Conservation (phyloP, 148 eudicot species). For the Mesembryanthemum crystallinum region DNA sequence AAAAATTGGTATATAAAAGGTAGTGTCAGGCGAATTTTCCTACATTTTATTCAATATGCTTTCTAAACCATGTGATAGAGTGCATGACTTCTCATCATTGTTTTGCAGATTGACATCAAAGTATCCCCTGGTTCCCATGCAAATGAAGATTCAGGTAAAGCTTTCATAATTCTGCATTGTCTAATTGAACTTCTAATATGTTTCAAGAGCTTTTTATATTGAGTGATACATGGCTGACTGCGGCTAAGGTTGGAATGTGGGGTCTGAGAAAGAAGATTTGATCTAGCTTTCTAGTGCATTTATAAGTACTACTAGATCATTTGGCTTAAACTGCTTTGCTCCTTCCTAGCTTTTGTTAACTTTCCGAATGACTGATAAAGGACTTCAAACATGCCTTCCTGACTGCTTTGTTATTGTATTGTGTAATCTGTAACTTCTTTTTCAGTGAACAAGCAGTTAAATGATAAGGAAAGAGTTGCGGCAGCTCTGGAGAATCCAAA, state of each 20-base stretch:
- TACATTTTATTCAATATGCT: not conserved
- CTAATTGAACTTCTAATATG: too few species aligned
- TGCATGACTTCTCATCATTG: not conserved
- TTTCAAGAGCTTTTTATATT: too few species aligned
- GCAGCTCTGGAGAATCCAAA: conserved; percentile 84
- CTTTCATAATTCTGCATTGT: not conserved
- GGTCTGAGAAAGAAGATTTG: too few species aligned
- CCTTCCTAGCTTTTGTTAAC: not conserved
- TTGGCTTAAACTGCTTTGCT: not conserved
- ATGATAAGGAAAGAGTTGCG: conserved; percentile 89
- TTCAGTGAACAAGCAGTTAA: conserved; percentile 89
- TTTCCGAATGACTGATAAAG: not conserved
- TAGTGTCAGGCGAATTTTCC: too few species aligned
- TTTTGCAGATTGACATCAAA: conserved; percentile 76
- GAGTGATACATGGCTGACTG: too few species aligned
- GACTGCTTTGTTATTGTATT: not conserved
- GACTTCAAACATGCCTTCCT: not conserved
- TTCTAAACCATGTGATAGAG: not conserved
- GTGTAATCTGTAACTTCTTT: conserved; percentile 6
- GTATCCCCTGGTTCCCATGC: conserved; percentile 96
- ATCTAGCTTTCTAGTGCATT: too few species aligned
- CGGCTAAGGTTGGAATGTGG: too few species aligned
- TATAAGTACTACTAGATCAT: not conserved
- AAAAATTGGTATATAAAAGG: too few species aligned
- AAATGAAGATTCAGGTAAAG: conserved; percentile 75